Conservation (phyloP, 257 asterid species). For the Solanum habrochaites region DNA sequence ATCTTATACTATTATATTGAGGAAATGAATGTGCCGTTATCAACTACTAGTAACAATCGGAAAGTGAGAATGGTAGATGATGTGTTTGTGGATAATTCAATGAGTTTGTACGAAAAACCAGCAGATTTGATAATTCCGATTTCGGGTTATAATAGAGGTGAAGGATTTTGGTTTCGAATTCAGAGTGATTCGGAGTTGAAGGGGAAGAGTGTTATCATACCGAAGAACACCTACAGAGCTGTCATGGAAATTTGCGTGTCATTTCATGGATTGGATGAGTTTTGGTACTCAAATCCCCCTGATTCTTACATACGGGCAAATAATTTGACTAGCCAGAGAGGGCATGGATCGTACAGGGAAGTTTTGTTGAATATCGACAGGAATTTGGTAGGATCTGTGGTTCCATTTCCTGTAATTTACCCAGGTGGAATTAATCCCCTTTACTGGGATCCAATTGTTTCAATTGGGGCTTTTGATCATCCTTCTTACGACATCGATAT, state of each 20-base stretch:
- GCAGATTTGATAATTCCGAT: slow-evolving; percentile 75
- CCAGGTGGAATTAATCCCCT: slow-evolving; percentile 72
- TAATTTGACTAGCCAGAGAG: slow-evolving; percentile 22
- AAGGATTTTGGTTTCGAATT: slow-evolving; percentile 63
- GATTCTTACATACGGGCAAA: slow-evolving; percentile 43
- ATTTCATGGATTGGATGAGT: slow-evolving; percentile 66
- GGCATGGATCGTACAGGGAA: slow-evolving; percentile 70
- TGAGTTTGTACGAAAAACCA: slow-evolving; percentile 30
- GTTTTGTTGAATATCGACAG: slow-evolving; percentile 51
- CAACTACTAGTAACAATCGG: not conserved
- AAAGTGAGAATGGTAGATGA: not conserved
- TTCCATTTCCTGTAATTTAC: slow-evolving; percentile 71
- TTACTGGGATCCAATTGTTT: slow-evolving; percentile 73
- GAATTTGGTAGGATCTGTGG: slow-evolving; percentile 47
- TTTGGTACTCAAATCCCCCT: slow-evolving; percentile 88
- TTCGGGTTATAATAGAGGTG: slow-evolving; percentile 33
- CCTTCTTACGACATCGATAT: slow-evolving; percentile 74
- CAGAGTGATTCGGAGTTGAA: slow-evolving; percentile 34
- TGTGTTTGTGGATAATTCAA: not conserved
- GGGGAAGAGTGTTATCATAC: slow-evolving; percentile 32
- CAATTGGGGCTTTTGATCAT: slow-evolving; percentile 74
- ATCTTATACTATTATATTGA: slow-evolving; percentile 36
- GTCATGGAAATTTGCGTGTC: slow-evolving; percentile 68
- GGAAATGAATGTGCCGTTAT: not conserved
- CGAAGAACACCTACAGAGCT: slow-evolving; percentile 56